Evolutionary conservation across 2,329 filamentous ascomycete species (phyloP).

Genomic region (Phyllosticta paracitricarpa): DNA sequence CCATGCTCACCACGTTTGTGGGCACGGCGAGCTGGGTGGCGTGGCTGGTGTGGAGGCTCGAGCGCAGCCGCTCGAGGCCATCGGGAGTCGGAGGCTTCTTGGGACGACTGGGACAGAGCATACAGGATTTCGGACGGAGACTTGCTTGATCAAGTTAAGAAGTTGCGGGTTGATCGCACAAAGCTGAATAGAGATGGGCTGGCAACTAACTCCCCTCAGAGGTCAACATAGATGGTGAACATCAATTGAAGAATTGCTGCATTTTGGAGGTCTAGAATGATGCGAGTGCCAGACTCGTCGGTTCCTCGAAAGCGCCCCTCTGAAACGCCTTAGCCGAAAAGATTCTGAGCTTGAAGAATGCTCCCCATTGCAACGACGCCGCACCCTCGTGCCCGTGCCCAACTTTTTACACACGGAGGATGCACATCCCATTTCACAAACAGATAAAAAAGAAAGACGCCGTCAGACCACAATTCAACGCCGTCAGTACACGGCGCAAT

Average conservation of each 20-base stretch:
- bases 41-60: conserved; percentile 3
- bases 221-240: neutral
- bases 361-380: neutral
- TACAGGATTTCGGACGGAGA: neutral
- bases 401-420: no score
- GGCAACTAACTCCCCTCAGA: neutral
- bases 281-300: neutral
- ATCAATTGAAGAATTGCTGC: neutral
- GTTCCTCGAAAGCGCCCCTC: neutral
- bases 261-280: neutral
- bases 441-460: no score
- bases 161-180: neutral
- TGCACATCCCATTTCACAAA: no score
- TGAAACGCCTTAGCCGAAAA: neutral
- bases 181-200: neutral
- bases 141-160: neutral
- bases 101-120: neutral
- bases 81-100: neutral
- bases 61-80: neutral
- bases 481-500: conserved; percentile 22
- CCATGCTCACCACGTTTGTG: neutral
- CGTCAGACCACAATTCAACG: no score
- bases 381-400: no score
- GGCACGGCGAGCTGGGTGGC: neutral
- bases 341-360: neutral